phyloP scores from a whole-genome alignment of 257 asterid genomes.

The Phtheirospermum japonicum region DNA sequence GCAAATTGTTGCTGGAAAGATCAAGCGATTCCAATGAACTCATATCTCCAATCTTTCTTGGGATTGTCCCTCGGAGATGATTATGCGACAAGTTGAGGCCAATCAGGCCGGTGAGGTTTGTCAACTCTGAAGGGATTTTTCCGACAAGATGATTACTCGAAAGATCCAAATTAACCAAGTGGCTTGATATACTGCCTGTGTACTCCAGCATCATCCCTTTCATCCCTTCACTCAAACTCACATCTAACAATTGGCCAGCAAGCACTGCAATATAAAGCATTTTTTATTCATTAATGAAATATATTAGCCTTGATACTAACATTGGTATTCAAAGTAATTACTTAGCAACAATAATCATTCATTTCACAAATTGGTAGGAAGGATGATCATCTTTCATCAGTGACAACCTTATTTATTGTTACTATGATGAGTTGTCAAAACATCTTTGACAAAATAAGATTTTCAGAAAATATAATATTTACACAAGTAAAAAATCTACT shows the following conservation, averaged over 20 bases:
- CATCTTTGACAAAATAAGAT: too few relatives aligned
- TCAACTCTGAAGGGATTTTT: conserved; percentile 18
- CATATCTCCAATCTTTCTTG: conserved; percentile 13
- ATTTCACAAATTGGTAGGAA: too few relatives aligned
- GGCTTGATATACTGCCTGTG: neutral
- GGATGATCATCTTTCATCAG: too few relatives aligned
- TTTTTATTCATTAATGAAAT: too few relatives aligned
- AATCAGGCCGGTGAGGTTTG: neutral
- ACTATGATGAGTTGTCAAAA: too few relatives aligned
- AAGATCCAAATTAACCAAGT: conserved; percentile 12
- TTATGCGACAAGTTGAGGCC: conserved; percentile 21
- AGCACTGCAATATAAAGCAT: too few relatives aligned
- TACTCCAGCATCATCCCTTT: neutral
- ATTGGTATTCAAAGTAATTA: too few relatives aligned
- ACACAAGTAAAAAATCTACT: too few relatives aligned
- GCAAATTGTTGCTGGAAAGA: conserved; percentile 8
- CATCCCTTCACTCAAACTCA: neutral
- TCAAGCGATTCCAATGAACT: conserved; percentile 5
- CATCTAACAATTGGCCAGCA: neutral
- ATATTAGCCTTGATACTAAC: too few relatives aligned
- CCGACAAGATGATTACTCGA: conserved; percentile 15
- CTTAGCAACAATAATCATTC: too few relatives aligned
- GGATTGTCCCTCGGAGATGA: conserved; percentile 12
- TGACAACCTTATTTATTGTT: too few relatives aligned
- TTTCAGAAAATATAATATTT: too few relatives aligned